Percentiles rank a stretch among this genome's conserved stretches.
phyloP scores from a whole-genome alignment of 371 early-diverging fungal genomes.

The Lichtheimia hyalospora region DNA sequence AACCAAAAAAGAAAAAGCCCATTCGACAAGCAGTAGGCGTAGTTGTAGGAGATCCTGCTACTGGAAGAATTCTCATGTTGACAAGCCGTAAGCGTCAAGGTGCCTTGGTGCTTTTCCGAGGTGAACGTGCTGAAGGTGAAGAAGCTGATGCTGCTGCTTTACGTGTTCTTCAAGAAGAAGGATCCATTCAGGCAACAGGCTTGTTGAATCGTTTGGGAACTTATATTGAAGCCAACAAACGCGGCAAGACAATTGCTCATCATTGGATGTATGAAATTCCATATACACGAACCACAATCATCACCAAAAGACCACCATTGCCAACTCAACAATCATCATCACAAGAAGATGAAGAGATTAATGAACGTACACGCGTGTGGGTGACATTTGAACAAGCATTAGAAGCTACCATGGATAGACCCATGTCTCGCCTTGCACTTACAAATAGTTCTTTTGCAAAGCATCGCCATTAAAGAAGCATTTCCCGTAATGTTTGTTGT shows the following conservation, averaged over 20 bases:
- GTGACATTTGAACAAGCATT: slow-evolving; percentile 37
- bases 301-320: not conserved
- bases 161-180: slow-evolving; percentile 36
- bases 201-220: slow-evolving; percentile 30
- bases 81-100: slow-evolving; percentile 37
- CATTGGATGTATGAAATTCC: slow-evolving; percentile 50
- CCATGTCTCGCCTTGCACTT: slow-evolving; percentile 41
- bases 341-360: no score
- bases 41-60: slow-evolving; percentile 28
- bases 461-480: no score
- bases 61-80: slow-evolving; percentile 31
- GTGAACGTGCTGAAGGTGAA: slow-evolving; percentile 31
- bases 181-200: slow-evolving; percentile 22
- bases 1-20: slow-evolving; percentile 13
- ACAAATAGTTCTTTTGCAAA: slow-evolving; percentile 10
- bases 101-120: slow-evolving; percentile 37
- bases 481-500: no score
- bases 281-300: slow-evolving; percentile 2
- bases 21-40: slow-evolving; percentile 36
- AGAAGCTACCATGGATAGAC: slow-evolving; percentile 29
- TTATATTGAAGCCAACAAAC: slow-evolving; percentile 43
- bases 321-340: no score
- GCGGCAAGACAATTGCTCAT: slow-evolving; percentile 39
- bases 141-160: slow-evolving; percentile 36
- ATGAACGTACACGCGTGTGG: slow-evolving; percentile 13